Percentiles rank a stretch among this genome's conserved stretches.
phyloP scores from a whole-genome alignment of 78 protist species.

The Salpingoeca rosetta region DNA sequence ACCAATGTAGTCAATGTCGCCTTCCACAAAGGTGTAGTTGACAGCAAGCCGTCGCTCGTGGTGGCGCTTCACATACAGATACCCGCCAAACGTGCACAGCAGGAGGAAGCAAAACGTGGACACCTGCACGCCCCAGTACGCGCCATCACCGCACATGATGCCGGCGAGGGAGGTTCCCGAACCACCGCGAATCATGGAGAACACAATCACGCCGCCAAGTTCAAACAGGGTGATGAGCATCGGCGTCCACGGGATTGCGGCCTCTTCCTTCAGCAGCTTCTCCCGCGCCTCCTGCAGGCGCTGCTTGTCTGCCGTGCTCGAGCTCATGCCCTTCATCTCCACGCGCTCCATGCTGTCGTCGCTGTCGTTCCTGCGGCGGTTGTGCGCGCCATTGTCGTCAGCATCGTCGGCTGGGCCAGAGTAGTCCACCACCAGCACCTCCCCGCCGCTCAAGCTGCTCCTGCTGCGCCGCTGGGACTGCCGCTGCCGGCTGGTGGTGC shows the following conservation, averaged over 20 bases:
- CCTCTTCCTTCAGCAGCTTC: not conserved
- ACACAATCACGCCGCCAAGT: not conserved
- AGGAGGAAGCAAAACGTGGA: not conserved
- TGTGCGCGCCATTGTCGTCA: not conserved
- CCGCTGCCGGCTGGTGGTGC: too few species aligned
- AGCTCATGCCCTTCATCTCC: not conserved
- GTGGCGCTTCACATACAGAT: not conserved
- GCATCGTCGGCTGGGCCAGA: too few species aligned
- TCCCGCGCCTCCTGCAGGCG: too few species aligned
- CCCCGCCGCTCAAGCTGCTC: too few species aligned
- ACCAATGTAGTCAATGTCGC: not conserved
- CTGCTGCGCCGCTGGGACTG: too few species aligned
- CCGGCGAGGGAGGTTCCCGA: slow-evolving; percentile 11
- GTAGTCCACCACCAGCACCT: too few species aligned
- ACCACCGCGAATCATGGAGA: slow-evolving; percentile 22
- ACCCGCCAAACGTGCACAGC: not conserved
- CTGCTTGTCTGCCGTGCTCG: too few species aligned
- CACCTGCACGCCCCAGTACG: slow-evolving; percentile 15
- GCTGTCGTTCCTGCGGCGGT: not conserved
- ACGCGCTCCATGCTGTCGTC: not conserved
- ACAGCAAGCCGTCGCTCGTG: not conserved
- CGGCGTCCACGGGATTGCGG: not conserved
- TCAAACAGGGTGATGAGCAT: not conserved
- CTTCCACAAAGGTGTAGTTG: not conserved
- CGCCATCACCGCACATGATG: slow-evolving; percentile 1